Conservation (phyloP, 192 early-diverging fungal species). For the Umbelopsis sp. region DNA sequence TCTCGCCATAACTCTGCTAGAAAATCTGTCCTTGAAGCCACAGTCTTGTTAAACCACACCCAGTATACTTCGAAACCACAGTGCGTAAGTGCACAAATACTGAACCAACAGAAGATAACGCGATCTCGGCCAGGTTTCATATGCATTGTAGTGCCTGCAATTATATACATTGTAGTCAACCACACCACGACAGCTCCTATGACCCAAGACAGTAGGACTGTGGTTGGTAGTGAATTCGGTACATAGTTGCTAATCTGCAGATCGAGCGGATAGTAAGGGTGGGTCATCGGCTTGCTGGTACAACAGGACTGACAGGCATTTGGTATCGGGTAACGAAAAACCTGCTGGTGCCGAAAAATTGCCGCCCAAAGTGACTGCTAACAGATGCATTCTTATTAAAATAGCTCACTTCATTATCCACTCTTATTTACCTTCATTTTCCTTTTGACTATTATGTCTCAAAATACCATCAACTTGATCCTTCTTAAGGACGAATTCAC, state of each 20-base stretch:
- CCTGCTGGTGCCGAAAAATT: background rate
- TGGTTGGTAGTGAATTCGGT: constrained; percentile 41
- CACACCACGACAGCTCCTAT: background rate
- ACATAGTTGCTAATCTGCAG: constrained; percentile 43
- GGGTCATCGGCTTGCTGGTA: background rate
- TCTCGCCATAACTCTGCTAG: constrained; percentile 89
- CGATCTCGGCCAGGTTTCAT: constrained; percentile 2
- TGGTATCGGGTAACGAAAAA: too few relatives aligned
- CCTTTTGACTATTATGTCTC: background rate
- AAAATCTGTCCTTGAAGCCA: constrained; percentile 57
- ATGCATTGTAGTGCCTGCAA: background rate
- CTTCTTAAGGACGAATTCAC: constrained; percentile 27
- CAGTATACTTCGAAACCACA: constrained; percentile 87
- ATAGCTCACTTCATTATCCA: background rate
- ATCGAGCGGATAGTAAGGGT: constrained; percentile 49
- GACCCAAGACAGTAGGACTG: constrained; percentile 24
- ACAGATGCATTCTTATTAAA: background rate
- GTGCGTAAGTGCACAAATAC: constrained; percentile 82
- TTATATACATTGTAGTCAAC: background rate
- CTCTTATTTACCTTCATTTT: background rate
- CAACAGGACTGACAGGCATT: too few relatives aligned
- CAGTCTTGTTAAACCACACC: constrained; percentile 62
- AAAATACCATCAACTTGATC: constrained; percentile 13
- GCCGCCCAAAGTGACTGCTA: background rate
- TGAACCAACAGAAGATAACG: constrained; percentile 80